Evolutionary conservation across 2,329 filamentous ascomycete genomes (phyloP), one percentile per base, ranked within the genome.

Genomic region (Dothistroma pini): DNA sequence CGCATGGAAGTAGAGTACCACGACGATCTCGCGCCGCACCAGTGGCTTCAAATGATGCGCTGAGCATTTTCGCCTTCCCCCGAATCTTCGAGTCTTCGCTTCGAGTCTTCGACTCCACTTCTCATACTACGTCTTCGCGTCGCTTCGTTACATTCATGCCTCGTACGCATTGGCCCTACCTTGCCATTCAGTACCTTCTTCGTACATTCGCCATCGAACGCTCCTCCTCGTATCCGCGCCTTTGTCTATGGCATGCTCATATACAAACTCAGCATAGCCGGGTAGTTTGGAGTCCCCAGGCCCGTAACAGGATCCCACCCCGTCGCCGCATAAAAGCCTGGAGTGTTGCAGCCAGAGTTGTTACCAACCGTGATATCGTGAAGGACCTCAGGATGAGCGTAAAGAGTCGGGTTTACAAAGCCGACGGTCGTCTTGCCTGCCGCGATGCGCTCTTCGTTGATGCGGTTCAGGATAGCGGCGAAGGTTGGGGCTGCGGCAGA

Each of bases 341-440:
- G 52, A 4, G 58, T 60, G 12, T 34, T 34, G 16, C 58, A 77
- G 1, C 74, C 74, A 16, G 63, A 65, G 59, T 76, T 76, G 11
- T 63, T 68, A 3, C 75, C 75, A 5, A 58, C 60, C 4, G 71
- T 76, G 44, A 77, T 75, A 62, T 77, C 75, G 51, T 75, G 72
- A 32, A 78, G 63, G 2, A 63, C 69, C 35, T 44, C 57, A 5
- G 70, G 72, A 52, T 81, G 74, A 2, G 75, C 74, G 63, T 81
- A 81, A 34, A 65, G 52, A 21, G 63, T 63, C 1, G 70, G 69
- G 57, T 71, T 71, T n/a, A 71, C 63, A 54, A 71, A 72, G 12
- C 70, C 69, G 10, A 72, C 62, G 11, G 70, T 67, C 19, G 54
- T 59, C 63, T 71, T 71, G 14, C 69, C 69, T 16, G 61, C 65